Evolutionary conservation across 2,329 filamentous ascomycete genomes (phyloP), one percentile per base, ranked within the genome.

Genomic region (Botrytis cinerea): DNA sequence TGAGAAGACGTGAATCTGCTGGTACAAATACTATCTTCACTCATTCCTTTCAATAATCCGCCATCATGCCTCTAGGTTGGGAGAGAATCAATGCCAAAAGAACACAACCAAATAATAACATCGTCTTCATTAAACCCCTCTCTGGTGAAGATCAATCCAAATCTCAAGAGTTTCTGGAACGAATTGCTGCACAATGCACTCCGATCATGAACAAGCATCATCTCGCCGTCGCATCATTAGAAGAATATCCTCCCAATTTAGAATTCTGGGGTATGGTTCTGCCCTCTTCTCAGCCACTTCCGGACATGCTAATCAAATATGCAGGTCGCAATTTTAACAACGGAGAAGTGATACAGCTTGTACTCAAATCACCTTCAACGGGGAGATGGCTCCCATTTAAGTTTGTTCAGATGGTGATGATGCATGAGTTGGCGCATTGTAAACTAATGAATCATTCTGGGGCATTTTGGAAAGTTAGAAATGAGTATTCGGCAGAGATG

Each of bases 401-500:
- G 75, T 94, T 94, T 79, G 92, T 97, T 25, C 93, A 96, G 82
- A 95, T 96, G 92, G 93, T 97, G 77, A 97, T 97, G 94, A 95
- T 97, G 89, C 94, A 97, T 81, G 86, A 86, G 79, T 85, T 97
- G 45, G 93, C 93, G 4, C 93, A 97, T 81, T 95, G 92, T 85
- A 92, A 93, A 81, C 91, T 97, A 81, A 97, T 97, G 94, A 97
- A 97, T 81, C 94, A 97, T 81, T 92, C 90, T 2, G 87, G 88
- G 72, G 89, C 88, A 3, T 97, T 97, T 79, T 97, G 94, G 93
- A 87, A 88, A 16, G 91, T 95, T 28, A 86, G 93, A 64, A 92
- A 96, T 81, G 83, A 85, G 60, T 96, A 92, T 79, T 91, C 92
- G 1, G 86, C 85, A 14, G 87, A 93, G 72, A 90, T 97, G 88